Base-by-base conservation (phyloP, 306 rosid species). In the Myrica gale region DNA sequence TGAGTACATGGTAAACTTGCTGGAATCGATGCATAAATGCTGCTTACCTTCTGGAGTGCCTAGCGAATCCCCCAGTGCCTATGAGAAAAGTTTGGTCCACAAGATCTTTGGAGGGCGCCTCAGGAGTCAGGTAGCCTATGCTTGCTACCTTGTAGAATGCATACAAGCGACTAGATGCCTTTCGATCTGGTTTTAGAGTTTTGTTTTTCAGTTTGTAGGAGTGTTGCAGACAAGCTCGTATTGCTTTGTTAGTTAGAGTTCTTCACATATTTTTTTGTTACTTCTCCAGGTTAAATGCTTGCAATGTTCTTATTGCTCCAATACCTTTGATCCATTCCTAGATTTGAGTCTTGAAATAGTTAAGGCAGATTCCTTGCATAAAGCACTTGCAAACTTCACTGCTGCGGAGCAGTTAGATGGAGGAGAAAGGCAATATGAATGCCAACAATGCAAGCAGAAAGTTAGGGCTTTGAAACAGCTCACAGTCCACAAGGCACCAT, bases 1-100 rank as follows among this genome's bases (percentile, higher is more conserved):
- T 47, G 99, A 96, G 77, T 96, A 92, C 90, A 96, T 96, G 99
- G 99, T 96, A 44, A 92, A 96, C 85, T 89, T 96, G 87, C 92
- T 96, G 73, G 99, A 96, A 79, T 92, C 93, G 8, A 92, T 96
- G 99, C 99, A 96, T 84, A 89, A 88, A 80, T 96, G 99, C 78
- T 96, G 99, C 82, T 81, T 92, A 37, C 99, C 99, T 72, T 89
- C 93, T 77, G 98, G 99, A 20, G 87, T 96, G 73, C 96, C 97
- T 17, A 96, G 91, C 57, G 97, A 92, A 89, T 96, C 98, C 71
- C 92, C 97, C 44, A 70, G 90, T 88, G 98, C 99, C 71, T 96
- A 89, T 68, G 99, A 96, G 68, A 96, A 88, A 84, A 96, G 99
- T 83, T 92, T 92, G 83, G 99, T 96, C 19, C 98, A 96, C 83